These are phyloP conservation scores for Phlebopus sp. DNA, from an alignment of 1,284 basidiomycete species.

Conservation along the genomic window DNA sequence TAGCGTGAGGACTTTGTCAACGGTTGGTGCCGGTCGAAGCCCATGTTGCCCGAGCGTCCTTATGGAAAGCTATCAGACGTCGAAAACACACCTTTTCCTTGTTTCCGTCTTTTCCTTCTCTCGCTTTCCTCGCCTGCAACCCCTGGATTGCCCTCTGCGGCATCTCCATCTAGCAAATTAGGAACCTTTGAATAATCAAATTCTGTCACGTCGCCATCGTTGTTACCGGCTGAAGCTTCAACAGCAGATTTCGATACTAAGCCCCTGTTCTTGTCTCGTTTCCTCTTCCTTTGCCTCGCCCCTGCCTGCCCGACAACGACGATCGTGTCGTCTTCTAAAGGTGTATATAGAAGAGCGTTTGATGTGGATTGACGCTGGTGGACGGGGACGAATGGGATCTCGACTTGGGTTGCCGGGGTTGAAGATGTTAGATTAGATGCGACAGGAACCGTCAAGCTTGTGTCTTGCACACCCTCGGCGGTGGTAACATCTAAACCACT, in stretches of 20 bases:
- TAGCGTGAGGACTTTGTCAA: background rate
- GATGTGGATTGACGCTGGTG: conserved; percentile 39
- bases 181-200: conserved; percentile 78
- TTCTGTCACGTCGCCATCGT: conserved; percentile 36
- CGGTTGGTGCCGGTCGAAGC: background rate
- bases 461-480: conserved; percentile 4
- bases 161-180: conserved; percentile 72
- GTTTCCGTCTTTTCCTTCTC: conserved; percentile 47
- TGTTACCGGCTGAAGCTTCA: conserved; percentile 13
- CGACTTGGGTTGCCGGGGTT: conserved; percentile 44
- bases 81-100: conserved; percentile 45
- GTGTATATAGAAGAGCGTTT: conserved; percentile 19
- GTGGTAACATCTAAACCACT: conserved; percentile 1
- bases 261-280: conserved; percentile 21
- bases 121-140: conserved; percentile 26
- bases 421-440: conserved; percentile 16
- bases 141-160: conserved; percentile 34
- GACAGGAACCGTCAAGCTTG: conserved; percentile 6
- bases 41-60: background rate
- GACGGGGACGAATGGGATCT: conserved; percentile 71
- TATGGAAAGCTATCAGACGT: background rate
- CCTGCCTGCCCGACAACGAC: conserved; percentile 66
- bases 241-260: background rate
- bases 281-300: conserved; percentile 61
- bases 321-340: conserved; percentile 57